Evolutionary conservation across 768 basidiomycete genomes (phyloP).

Genomic region (Pisolithus microcarpus): DNA sequence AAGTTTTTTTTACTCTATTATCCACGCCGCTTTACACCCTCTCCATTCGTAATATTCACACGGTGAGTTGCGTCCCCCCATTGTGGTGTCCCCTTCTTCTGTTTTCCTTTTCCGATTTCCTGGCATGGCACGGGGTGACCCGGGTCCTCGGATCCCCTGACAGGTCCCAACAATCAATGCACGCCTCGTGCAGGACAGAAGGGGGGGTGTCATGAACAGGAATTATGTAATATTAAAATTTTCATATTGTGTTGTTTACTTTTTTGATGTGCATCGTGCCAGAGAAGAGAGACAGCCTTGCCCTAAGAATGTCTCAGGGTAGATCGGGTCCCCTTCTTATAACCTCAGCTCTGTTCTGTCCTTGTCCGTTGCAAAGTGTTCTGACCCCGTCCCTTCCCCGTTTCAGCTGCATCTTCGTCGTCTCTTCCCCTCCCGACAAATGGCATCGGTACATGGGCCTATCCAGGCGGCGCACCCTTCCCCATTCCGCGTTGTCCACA

Average conservation of each 20-base stretch:
- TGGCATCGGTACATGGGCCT: slow-evolving; percentile 29
- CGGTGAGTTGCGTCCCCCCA: neutral
- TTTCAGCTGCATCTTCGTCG: too few species aligned
- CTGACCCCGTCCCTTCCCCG: slow-evolving; percentile 11
- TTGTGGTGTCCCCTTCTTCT: too few species aligned
- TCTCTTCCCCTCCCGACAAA: slow-evolving; percentile 4
- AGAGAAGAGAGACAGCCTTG: neutral
- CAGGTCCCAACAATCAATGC: neutral
- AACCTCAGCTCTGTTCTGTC: slow-evolving; percentile 5
- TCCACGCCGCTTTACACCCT: neutral
- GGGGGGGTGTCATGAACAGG: neutral
- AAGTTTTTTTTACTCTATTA: neutral
- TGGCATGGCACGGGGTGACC: neutral
- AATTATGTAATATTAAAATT: neutral
- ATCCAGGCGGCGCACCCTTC: slow-evolving; percentile 21
- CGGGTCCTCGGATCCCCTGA: neutral
- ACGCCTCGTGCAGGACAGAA: neutral
- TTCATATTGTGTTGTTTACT: neutral
- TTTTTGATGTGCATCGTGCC: neutral
- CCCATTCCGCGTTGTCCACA: slow-evolving; percentile 21
- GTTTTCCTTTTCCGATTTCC: neutral
- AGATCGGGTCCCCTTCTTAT: slow-evolving; percentile 15
- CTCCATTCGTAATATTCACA: neutral
- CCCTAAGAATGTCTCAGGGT: neutral
- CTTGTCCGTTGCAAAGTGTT: slow-evolving; percentile 15